Evolutionary conservation across 306 rosid genomes (phyloP).

Genomic region (Rosa rugosa): DNA sequence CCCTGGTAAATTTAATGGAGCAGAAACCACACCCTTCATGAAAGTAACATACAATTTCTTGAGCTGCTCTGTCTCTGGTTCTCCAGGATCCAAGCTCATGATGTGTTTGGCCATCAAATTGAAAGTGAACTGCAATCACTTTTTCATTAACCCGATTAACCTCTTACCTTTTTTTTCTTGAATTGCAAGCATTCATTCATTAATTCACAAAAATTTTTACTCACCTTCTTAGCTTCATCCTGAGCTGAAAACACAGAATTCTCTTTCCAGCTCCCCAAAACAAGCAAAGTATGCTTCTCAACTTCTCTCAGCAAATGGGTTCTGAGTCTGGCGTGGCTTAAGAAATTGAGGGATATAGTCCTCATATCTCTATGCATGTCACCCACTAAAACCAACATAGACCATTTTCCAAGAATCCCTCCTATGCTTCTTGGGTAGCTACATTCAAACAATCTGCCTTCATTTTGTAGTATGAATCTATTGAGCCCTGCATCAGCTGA

Average conservation of each 20-base stretch:
- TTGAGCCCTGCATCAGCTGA: conserved; percentile 93
- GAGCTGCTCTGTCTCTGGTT: conserved; percentile 73
- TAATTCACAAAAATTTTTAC: not conserved
- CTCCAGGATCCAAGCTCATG: conserved; percentile 90
- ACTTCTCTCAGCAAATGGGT: conserved; percentile 70
- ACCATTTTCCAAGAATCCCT: conserved; percentile 98
- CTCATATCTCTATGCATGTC: conserved; percentile 99
- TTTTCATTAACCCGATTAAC: conserved; percentile 11
- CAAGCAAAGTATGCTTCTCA: conserved; percentile 71
- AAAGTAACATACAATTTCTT: conserved; percentile 84
- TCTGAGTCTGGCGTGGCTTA: conserved; percentile 79
- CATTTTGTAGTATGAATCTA: conserved; percentile 83
- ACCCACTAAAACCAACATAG: conserved; percentile 95
- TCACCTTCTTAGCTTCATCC: conserved; percentile 89
- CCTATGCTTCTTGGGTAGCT: conserved; percentile 97
- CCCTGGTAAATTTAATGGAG: conserved; percentile 90
- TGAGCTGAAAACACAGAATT: conserved; percentile 73
- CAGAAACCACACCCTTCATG: conserved; percentile 92
- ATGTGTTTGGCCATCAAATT: conserved; percentile 92
- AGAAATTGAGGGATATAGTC: conserved; percentile 73
- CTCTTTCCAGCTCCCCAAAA: conserved; percentile 64
- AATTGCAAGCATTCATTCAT: conserved; percentile 14
- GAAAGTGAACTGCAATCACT: conserved; percentile 76
- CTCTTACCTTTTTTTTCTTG: not conserved
- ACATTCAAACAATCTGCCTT: conserved; percentile 88